Base-by-base conservation (phyloP, 1,139 yeast species). In the Groenewaldozyma auringiensis region DNA sequence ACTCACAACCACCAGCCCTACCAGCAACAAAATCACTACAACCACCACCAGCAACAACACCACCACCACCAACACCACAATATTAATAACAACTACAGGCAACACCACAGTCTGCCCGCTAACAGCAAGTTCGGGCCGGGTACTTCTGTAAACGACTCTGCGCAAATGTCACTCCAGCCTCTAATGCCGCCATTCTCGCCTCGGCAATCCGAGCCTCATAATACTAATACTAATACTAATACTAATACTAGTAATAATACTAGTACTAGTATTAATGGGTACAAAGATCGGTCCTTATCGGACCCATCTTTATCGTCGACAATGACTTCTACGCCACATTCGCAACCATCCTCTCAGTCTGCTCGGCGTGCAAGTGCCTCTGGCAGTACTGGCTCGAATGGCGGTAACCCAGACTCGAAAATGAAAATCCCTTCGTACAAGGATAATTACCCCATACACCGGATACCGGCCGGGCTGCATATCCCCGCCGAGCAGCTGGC, bases 381-480 rank as follows among this genome's bases (percentile, higher is more conserved):
- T 4, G 18, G 36, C 36, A n/a, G n/a, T n/a, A n/a, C n/a, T n/a
- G n/a, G n/a, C n/a, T n/a, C n/a, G n/a, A n/a, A n/a, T n/a, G n/a
- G n/a, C n/a, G n/a, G n/a, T n/a, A n/a, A n/a, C n/a, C n/a, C n/a
- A n/a, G 16, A 33, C 18, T 33, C 36, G n/a, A 17, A 20, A 21
- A 20, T 17, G 14, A 4, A 35, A 32, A 13, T 32, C 36, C 36
- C 14, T 6, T 11, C 34, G 18, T 60, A 51, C 47, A 55, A 60
- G 9, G 50, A 59, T 48, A 52, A 54, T 42, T 63, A 46, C 48
- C 63, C 64, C 14, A 54, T 53, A 29, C 54, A 58, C 43, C 35
- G 50, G 1, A 47, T 57, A 18, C 58, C 56, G 13, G 47, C 45
- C 31, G 31, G 43, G 2, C 42, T 46, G 35, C 25, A 25, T 6